Conservation (phyloP, 192 early-diverging fungal species). For the Cladochytrium replicatum region DNA sequence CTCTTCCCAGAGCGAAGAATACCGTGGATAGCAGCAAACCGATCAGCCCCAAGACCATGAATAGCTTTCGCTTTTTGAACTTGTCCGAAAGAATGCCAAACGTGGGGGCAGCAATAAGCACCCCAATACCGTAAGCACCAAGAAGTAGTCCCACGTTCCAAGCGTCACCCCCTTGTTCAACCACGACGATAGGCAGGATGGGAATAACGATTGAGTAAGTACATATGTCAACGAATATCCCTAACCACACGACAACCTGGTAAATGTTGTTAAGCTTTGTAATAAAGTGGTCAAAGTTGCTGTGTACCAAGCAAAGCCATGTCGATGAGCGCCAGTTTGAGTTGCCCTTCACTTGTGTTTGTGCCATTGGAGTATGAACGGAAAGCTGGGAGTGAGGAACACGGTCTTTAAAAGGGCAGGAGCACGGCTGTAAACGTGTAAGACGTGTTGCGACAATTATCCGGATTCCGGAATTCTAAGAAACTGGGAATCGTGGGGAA, state of each 20-base stretch:
- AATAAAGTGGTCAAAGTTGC: no score
- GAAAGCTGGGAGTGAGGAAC: no score
- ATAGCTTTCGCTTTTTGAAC: conserved; percentile 59
- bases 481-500: no score
- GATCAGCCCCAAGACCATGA: conserved; percentile 63
- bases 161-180: conserved; percentile 43
- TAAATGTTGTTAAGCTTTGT: no score
- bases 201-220: conserved; percentile 28
- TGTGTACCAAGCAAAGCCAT: no score
- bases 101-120: conserved; percentile 52
- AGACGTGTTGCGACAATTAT: no score
- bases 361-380: no score
- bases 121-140: conserved; percentile 56
- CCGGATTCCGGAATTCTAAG: no score
- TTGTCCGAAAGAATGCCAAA: conserved; percentile 64
- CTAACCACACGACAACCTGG: conserved; percentile 16
- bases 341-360: no score
- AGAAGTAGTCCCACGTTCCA: conserved; percentile 57
- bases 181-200: conserved; percentile 55
- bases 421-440: no score
- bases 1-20: conserved; percentile 51
- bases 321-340: no score
- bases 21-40: conserved; percentile 53
- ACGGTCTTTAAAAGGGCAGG: no score
- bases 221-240: conserved; percentile 17